Evolutionary conservation across 2,329 filamentous ascomycete species (phyloP).

Genomic region (Venturia oleaginea): DNA sequence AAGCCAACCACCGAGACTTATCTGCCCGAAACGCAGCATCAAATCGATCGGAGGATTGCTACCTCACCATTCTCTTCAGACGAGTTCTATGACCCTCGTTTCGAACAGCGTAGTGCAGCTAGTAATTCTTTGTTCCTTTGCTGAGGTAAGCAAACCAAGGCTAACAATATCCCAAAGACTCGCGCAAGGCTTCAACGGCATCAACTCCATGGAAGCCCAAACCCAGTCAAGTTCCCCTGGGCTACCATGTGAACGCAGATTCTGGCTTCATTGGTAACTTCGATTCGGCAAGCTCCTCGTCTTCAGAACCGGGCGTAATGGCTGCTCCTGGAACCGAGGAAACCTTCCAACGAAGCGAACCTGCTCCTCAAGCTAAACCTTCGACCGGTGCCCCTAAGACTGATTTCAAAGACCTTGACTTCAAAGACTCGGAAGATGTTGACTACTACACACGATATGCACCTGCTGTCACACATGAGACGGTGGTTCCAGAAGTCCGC

Average conservation of each 20-base stretch:
- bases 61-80: not conserved
- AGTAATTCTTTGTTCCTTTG: not conserved
- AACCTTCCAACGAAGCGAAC: not conserved
- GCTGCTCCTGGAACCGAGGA: not conserved
- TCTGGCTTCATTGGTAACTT: not conserved
- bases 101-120: not conserved
- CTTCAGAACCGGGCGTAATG: not conserved
- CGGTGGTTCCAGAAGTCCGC: conserved; percentile 34
- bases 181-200: not conserved
- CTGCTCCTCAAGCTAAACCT: not conserved
- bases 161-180: not conserved
- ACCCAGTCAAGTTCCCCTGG: not conserved
- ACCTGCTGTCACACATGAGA: conserved; percentile 44
- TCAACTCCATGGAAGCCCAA: not conserved
- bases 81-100: not conserved
- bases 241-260: not conserved
- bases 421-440: conserved; percentile 18
- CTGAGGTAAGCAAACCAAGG: not conserved
- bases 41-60: not conserved
- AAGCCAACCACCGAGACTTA: not conserved
- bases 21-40: not conserved
- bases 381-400: not conserved
- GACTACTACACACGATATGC: conserved; percentile 31
- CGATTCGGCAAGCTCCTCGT: not conserved
- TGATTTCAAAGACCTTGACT: not conserved